phyloP scores from a whole-genome alignment of 805 yeast species.

The Saturnispora hagleri region DNA sequence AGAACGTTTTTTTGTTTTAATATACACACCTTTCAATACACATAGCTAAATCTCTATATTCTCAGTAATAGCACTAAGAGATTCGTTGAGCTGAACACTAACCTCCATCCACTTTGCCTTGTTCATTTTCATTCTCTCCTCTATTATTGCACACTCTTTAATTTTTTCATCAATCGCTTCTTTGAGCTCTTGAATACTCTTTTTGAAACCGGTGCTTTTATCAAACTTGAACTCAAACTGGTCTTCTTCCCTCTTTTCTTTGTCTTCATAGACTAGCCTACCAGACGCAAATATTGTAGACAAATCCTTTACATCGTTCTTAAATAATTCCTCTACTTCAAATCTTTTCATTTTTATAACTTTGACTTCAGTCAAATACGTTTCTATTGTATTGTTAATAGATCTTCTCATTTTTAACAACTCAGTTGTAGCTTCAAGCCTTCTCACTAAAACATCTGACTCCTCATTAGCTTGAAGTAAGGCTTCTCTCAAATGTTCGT shows the following conservation, averaged over 20 bases:
- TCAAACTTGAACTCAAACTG: slow-evolving; percentile 20
- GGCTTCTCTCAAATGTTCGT: slow-evolving; percentile 14
- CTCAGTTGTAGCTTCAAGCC: slow-evolving; percentile 18
- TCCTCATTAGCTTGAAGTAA: slow-evolving; percentile 18
- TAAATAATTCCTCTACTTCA: slow-evolving; percentile 23
- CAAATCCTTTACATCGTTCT: slow-evolving; percentile 18
- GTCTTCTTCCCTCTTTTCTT: slow-evolving; percentile 10
- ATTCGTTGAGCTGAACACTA: slow-evolving; percentile 6
- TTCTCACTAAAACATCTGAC: slow-evolving; percentile 14
- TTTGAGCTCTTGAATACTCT: slow-evolving; percentile 17
- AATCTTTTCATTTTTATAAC: slow-evolving; percentile 16
- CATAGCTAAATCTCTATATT: slow-evolving; percentile 1
- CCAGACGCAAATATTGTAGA: slow-evolving; percentile 19
- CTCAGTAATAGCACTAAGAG: neutral
- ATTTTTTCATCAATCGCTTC: slow-evolving; percentile 18
- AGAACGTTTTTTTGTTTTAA: neutral
- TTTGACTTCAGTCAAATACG: slow-evolving; percentile 18
- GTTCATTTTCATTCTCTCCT: slow-evolving; percentile 13
- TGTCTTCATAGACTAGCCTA: slow-evolving; percentile 12
- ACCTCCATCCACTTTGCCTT: slow-evolving; percentile 21
- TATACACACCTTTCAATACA: neutral
- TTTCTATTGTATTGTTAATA: slow-evolving; percentile 19
- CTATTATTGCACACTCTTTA: slow-evolving; percentile 19
- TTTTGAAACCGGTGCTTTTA: slow-evolving; percentile 14
- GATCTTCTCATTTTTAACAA: slow-evolving; percentile 18